Conservation (phyloP, 2,329 filamentous ascomycete genomes). For the Colletotrichum theobromicola region DNA sequence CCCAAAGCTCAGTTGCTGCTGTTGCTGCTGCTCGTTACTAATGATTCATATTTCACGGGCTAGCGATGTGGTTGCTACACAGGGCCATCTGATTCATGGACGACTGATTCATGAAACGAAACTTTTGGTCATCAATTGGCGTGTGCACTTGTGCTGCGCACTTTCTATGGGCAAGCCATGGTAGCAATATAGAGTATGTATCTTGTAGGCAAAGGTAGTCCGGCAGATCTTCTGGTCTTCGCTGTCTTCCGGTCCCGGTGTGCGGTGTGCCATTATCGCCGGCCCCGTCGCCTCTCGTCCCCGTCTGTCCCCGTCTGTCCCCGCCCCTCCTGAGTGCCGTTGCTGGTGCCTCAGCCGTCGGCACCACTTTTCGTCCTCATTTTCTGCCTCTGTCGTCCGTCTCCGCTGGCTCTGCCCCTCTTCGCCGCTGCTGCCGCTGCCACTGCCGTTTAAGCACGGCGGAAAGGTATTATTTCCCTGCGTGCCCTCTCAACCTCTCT, state of each 20-base stretch:
- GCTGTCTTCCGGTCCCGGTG: background rate
- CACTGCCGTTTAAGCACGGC: background rate
- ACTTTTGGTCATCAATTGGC: background rate
- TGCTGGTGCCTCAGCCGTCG: background rate
- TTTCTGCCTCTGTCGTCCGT: background rate
- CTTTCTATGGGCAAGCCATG: background rate
- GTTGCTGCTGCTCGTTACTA: background rate
- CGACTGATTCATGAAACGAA: background rate
- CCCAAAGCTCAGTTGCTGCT: background rate
- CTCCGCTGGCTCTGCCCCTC: background rate
- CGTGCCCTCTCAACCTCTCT: background rate
- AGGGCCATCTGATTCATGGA: background rate
- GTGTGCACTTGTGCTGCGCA: background rate
- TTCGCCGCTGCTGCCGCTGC: no score
- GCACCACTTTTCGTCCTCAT: background rate
- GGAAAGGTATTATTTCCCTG: background rate
- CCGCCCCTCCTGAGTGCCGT: background rate
- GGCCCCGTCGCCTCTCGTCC: background rate
- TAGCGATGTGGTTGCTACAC: background rate
- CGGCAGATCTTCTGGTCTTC: background rate
- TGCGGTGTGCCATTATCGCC: background rate
- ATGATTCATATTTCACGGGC: background rate
- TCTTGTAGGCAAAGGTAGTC: background rate
- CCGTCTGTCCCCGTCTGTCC: background rate
- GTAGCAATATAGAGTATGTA: background rate